A percentile compares a stretch with the other conserved stretches of the same genome.
Evolutionary conservation across 768 basidiomycete genomes (phyloP).

Genomic region (Phallus indusiatus): DNA sequence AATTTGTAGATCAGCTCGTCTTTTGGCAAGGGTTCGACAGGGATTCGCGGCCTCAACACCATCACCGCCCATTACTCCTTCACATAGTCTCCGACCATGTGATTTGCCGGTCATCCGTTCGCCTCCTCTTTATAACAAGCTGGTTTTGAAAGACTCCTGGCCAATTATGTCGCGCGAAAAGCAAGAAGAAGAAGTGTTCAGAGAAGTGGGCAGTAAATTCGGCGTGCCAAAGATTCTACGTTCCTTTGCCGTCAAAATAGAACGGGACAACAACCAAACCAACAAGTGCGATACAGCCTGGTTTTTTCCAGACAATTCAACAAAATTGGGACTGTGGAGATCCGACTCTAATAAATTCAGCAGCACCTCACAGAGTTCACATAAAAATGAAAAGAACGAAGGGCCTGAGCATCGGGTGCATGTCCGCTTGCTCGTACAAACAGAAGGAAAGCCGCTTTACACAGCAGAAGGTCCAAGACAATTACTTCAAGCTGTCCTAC

Average conservation of each 20-base stretch:
- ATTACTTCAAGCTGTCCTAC: not conserved
- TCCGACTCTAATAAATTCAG: too few species aligned
- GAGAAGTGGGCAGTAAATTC: not conserved
- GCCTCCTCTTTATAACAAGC: not conserved
- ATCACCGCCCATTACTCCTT: not conserved
- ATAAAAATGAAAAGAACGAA: not conserved
- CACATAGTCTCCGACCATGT: not conserved
- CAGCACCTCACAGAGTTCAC: not conserved
- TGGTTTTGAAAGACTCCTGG: conserved; percentile 3
- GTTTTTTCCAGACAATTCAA: not conserved
- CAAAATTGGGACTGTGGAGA: not conserved
- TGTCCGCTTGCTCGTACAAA: not conserved
- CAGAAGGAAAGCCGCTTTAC: not conserved
- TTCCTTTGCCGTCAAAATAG: not conserved
- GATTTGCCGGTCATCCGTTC: not conserved
- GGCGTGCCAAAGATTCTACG: not conserved
- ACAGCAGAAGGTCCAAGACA: not conserved
- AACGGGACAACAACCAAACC: not conserved
- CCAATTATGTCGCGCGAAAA: not conserved
- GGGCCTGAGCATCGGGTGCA: not conserved
- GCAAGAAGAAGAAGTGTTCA: not conserved
- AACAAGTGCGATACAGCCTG: not conserved
- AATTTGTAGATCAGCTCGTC: too few species aligned
- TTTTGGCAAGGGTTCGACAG: too few species aligned
- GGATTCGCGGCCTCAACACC: too few species aligned